phyloP scores from a whole-genome alignment of 768 basidiomycete genomes.

The Mycena rebaudengoi region DNA sequence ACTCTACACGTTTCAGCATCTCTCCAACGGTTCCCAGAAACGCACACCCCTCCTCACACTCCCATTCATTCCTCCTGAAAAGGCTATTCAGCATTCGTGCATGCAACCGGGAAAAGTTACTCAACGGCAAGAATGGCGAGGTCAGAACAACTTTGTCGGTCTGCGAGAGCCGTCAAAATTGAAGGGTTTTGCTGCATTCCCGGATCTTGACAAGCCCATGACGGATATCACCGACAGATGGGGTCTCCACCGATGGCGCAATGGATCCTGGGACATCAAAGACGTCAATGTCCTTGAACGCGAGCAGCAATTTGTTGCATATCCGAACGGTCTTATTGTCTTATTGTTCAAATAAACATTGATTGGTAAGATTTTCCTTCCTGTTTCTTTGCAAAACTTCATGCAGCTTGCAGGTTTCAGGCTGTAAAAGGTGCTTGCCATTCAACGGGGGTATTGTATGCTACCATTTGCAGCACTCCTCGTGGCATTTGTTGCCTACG shows the following conservation, averaged over 20 bases:
- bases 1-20: conserved; percentile 21
- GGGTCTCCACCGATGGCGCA: conserved; percentile 25
- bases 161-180: conserved; percentile 10
- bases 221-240: conserved; percentile 36
- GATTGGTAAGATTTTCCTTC: conserved; percentile 26
- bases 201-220: conserved; percentile 19
- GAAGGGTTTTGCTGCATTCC: conserved; percentile 15
- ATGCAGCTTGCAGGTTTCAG: conserved; percentile 27
- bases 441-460: conserved; percentile 36
- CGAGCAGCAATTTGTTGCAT: conserved; percentile 31
- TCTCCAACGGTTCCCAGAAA: conserved; percentile 12
- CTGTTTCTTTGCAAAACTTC: neutral
- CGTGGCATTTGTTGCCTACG: conserved; percentile 22
- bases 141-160: conserved; percentile 24
- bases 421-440: conserved; percentile 22
- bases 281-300: conserved; percentile 31
- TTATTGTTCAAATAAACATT: conserved; percentile 32
- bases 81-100: conserved; percentile 24
- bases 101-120: conserved; percentile 32
- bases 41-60: conserved; percentile 31
- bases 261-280: conserved; percentile 23
- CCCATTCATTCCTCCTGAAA: conserved; percentile 27
- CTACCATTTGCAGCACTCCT: conserved; percentile 31
- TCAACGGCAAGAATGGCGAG: conserved; percentile 35
- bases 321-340: conserved; percentile 29